Evolutionary conservation across 1,139 yeast species (phyloP).

Genomic region (Hemisphaericaspora xylofermentans): DNA sequence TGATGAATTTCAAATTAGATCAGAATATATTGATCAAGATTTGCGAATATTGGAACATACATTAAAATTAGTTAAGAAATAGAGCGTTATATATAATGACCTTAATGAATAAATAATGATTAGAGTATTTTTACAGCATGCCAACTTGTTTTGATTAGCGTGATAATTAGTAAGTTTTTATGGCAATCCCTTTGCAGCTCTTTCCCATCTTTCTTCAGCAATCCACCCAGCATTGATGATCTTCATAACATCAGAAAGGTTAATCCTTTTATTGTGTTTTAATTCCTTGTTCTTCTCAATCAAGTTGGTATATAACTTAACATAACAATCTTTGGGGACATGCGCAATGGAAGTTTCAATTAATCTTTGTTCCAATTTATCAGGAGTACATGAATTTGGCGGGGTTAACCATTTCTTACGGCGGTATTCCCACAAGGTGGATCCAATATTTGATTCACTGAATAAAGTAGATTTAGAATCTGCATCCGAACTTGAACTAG

Average conservation of each 20-base stretch:
- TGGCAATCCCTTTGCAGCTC: conserved; percentile 49
- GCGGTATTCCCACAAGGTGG: conserved; percentile 58
- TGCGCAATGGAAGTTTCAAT: conserved; percentile 32
- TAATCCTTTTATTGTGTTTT: conserved; percentile 50
- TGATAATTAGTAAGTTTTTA: conserved; percentile 11
- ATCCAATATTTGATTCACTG: conserved; percentile 36
- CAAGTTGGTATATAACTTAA: conserved; percentile 54
- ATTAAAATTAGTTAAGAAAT: conserved; percentile 18
- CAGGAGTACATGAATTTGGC: conserved; percentile 13
- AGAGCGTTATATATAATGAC: neutral
- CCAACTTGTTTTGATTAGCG: neutral
- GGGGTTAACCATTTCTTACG: conserved; percentile 55
- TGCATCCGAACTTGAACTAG: conserved; percentile 7
- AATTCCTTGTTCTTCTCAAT: conserved; percentile 59
- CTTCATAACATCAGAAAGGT: conserved; percentile 57
- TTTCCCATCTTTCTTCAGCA: conserved; percentile 62
- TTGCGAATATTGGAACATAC: conserved; percentile 47
- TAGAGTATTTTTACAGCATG: too few species aligned
- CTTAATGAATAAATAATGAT: neutral
- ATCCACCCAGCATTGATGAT: conserved; percentile 73
- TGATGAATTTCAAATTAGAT: conserved; percentile 39
- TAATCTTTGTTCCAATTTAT: conserved; percentile 19
- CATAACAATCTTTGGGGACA: conserved; percentile 49
- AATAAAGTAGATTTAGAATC: conserved; percentile 14
- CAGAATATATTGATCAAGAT: conserved; percentile 47